phyloP scores from a whole-genome alignment of 371 early-diverging fungal species.

The Mucor ambiguus region DNA sequence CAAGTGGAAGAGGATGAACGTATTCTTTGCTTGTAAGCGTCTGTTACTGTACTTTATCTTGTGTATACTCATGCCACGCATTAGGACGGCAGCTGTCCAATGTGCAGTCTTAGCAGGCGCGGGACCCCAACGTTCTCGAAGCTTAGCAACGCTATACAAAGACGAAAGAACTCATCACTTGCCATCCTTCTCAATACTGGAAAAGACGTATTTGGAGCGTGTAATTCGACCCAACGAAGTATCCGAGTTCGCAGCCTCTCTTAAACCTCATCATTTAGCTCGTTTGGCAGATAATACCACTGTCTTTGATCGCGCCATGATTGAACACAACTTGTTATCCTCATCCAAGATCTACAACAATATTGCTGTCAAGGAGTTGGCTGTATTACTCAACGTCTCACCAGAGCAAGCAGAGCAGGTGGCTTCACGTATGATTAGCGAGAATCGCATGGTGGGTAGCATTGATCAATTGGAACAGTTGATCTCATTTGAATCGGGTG shows the following conservation, averaged over 20 bases:
- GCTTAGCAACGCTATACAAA: constrained; percentile 90
- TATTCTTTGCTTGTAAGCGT: constrained; percentile 63
- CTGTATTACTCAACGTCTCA: constrained; percentile 72
- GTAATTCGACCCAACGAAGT: constrained; percentile 80
- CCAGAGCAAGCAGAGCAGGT: constrained; percentile 84
- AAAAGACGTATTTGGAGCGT: constrained; percentile 91
- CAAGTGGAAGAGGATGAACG: constrained; percentile 70
- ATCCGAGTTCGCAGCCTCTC: constrained; percentile 71
- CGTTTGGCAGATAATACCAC: constrained; percentile 73
- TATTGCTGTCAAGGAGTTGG: constrained; percentile 85
- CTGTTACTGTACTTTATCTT: not conserved
- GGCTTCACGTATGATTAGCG: constrained; percentile 90
- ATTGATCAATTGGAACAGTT: constrained; percentile 90
- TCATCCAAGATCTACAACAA: constrained; percentile 89
- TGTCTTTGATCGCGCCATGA: constrained; percentile 90
- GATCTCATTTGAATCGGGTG: constrained; percentile 81
- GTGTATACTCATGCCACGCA: not conserved
- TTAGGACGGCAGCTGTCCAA: constrained; percentile 68
- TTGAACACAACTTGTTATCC: constrained; percentile 91
- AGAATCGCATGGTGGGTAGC: constrained; percentile 82
- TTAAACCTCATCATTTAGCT: constrained; percentile 82
- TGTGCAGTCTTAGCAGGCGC: constrained; percentile 93
- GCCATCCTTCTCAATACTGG: constrained; percentile 73
- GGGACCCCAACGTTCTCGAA: constrained; percentile 87
- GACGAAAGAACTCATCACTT: constrained; percentile 81